Conservation (phyloP, 2,329 filamentous ascomycete genomes). For the Neobulgaria alba region DNA sequence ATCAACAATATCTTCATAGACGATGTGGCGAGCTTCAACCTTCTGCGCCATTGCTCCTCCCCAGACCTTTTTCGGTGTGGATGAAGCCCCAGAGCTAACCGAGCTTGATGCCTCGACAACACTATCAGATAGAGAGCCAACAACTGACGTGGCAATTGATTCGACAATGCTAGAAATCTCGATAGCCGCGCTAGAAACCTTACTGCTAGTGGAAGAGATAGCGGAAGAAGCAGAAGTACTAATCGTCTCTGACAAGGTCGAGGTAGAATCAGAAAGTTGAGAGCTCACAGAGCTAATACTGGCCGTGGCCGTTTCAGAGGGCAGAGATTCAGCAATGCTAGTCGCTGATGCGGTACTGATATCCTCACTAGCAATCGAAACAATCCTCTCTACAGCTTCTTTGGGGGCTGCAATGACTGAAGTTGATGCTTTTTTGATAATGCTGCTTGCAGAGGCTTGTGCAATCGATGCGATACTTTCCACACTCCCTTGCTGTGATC, state of each 20-base stretch:
- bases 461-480: constrained; percentile 30
- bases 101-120: no score
- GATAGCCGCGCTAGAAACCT: constrained; percentile 13
- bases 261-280: constrained; percentile 17
- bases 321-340: constrained; percentile 18
- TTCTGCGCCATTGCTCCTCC: constrained; percentile 29
- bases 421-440: constrained; percentile 23
- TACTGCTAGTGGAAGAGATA: constrained; percentile 14
- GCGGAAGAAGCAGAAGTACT: constrained; percentile 21
- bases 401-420: constrained; percentile 21
- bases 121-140: constrained; percentile 26
- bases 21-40: constrained; percentile 42
- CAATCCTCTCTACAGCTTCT: constrained; percentile 22
- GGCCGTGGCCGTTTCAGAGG: constrained; percentile 24
- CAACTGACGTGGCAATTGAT: constrained; percentile 26
- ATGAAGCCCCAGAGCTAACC: constrained; percentile 20
- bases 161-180: constrained; percentile 19
- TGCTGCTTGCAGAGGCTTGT: constrained; percentile 20
- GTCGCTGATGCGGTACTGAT: constrained; percentile 20
- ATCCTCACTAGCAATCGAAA: constrained; percentile 16
- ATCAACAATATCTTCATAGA: constrained; percentile 37
- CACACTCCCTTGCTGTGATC: constrained; percentile 23
- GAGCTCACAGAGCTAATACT: constrained; percentile 23
- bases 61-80: constrained; percentile 40
- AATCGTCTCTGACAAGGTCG: constrained; percentile 18